Evolutionary conservation across 1,139 yeast species (phyloP), one percentile per base, ranked within the genome.

Genomic region (Debaryomycetaceae sp.): DNA sequence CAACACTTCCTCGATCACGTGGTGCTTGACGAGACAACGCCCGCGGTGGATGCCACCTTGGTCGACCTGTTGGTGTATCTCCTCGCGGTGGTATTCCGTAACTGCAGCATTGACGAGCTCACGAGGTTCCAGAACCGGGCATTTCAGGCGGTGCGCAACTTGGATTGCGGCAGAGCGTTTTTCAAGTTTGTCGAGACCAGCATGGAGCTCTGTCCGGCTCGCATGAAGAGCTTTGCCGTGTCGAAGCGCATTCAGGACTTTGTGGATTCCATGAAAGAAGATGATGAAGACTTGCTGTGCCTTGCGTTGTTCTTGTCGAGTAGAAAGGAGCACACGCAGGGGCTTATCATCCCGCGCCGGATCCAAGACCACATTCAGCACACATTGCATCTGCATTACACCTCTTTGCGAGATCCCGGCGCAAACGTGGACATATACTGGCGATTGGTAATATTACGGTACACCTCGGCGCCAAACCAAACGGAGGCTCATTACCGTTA

Each of bases 71-170:
- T 67, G 30, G 51, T 59, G 9, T 71, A 66, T 41, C 51, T 74
- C 26, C 59, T 71, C 28, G 55, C 75, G 1, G 55, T 73, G 4
- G 40, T 77, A 9, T 51, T 79, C 33, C 75, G 89, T 62, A 83
- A 83, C 45, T 61, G 77, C 40, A 78, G 75, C 26, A 48, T 71
- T n/a, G 59, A 64, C 31, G 54, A 60, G 3, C 54, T 81, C 30
- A 68, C 78, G 2, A 70, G 63, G 40, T 53, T 51, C 32, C 79
- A 78, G 45, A 58, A 61, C 25, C 39, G 43, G n/a, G 44, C 75
- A 15, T 59, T 71, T 35, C 61, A 64, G 4, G 54, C 56, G 23
- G 48, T 67, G 31, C 36, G 51, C 20, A 38, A 42, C 2, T 43
- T 58, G 11, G 53, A 63, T 32, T 35, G 51, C 37, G 65, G 71